These are phyloP conservation scores for Iberis pinnata DNA, from an alignment of 345 rosid species.

Conservation along the genomic window DNA sequence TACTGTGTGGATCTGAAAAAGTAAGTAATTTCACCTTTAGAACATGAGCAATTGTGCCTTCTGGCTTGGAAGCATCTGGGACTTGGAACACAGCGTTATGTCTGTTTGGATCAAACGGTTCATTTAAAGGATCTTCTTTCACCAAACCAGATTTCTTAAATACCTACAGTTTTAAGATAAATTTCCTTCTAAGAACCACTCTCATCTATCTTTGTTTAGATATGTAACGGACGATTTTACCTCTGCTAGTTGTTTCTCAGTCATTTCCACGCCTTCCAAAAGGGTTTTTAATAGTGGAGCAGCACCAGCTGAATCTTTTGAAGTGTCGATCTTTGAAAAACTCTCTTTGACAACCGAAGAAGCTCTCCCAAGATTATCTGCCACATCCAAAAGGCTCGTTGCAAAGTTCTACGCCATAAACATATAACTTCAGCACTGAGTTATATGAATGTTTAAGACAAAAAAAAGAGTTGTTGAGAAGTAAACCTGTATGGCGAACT, in stretches of 20 bases:
- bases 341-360: slow-evolving; percentile 75
- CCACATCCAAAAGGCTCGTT: slow-evolving; percentile 70
- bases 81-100: slow-evolving; percentile 78
- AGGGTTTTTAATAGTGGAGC: slow-evolving; percentile 64
- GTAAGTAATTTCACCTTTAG: slow-evolving; percentile 49
- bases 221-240: slow-evolving; percentile 25
- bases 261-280: slow-evolving; percentile 95
- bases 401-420: slow-evolving; percentile 61
- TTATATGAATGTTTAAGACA: not conserved
- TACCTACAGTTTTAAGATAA: slow-evolving; percentile 40
- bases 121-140: slow-evolving; percentile 64
- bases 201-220: slow-evolving; percentile 1
- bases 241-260: slow-evolving; percentile 86
- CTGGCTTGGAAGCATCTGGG: slow-evolving; percentile 77
- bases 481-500: slow-evolving; percentile 78
- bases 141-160: slow-evolving; percentile 70
- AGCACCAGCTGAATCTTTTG: slow-evolving; percentile 55
- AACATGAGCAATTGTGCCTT: slow-evolving; percentile 73
- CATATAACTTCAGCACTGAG: slow-evolving; percentile 1
- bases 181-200: not conserved
- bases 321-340: slow-evolving; percentile 57
- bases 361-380: slow-evolving; percentile 92
- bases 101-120: slow-evolving; percentile 85
- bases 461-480: not conserved
- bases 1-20: not conserved